Evolutionary conservation across 2,329 filamentous ascomycete species (phyloP).

Genomic region (Exophiala sp.): DNA sequence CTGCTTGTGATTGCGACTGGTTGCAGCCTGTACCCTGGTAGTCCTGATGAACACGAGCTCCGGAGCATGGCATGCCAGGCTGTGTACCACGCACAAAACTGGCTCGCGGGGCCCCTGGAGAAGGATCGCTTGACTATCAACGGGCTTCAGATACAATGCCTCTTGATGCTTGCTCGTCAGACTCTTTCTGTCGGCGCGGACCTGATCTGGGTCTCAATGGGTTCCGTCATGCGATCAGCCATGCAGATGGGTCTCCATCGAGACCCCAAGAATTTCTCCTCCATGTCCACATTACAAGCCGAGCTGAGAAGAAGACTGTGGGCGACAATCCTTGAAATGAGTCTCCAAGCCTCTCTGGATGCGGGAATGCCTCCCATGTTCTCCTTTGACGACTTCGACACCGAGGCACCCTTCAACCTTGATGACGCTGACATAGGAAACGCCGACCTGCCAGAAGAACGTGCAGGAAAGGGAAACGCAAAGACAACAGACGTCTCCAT

Average conservation of each 20-base stretch:
- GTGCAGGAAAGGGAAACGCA: constrained; percentile 31
- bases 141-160: constrained; percentile 35
- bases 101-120: constrained; percentile 35
- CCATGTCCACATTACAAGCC: constrained; percentile 16
- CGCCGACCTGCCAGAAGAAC: constrained; percentile 33
- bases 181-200: constrained; percentile 33
- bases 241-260: constrained; percentile 34
- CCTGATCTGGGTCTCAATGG: constrained; percentile 34
- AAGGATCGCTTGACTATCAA: constrained; percentile 31
- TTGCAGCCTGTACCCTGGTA: constrained; percentile 3
- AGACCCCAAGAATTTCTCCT: constrained; percentile 29
- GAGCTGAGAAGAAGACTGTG: constrained; percentile 33
- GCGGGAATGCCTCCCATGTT: constrained; percentile 32
- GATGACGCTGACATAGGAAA: constrained; percentile 29
- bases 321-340: constrained; percentile 35
- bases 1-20: constrained; percentile 36
- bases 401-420: constrained; percentile 28
- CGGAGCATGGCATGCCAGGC: constrained; percentile 18
- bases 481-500: constrained; percentile 28
- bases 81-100: constrained; percentile 35
- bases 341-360: constrained; percentile 33
- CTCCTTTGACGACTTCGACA: constrained; percentile 32
- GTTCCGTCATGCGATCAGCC: constrained; percentile 29
- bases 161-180: constrained; percentile 34
- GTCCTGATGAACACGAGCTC: background rate